Evolutionary conservation across 2,329 filamentous ascomycete species (phyloP).

Genomic region (Phoma sp.): DNA sequence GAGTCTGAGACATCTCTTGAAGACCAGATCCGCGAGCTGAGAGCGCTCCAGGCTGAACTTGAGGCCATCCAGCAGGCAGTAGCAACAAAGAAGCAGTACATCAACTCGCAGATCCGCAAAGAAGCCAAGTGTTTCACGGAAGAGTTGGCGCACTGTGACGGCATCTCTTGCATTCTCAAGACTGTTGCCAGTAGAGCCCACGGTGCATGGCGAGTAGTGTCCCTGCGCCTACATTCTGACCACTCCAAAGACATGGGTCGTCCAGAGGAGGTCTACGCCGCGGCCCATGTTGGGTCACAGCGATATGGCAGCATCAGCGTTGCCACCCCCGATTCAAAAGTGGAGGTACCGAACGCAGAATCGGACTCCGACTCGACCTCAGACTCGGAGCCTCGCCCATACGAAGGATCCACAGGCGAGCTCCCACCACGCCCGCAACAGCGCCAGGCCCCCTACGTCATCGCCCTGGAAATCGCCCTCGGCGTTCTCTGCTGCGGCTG

Average conservation of each 20-base stretch:
- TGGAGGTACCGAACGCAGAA: conserved; percentile 19
- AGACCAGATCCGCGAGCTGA: conserved; percentile 52
- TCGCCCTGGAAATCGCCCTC: conserved; percentile 55
- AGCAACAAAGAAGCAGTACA: conserved; percentile 45
- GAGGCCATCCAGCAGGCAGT: conserved; percentile 48
- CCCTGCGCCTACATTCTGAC: conserved; percentile 37
- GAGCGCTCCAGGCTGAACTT: conserved; percentile 49
- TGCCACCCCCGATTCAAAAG: conserved; percentile 17
- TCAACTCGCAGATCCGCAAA: conserved; percentile 41
- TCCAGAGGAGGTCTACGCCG: conserved; percentile 32
- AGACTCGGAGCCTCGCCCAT: conserved; percentile 20
- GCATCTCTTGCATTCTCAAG: conserved; percentile 52
- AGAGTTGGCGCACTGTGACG: conserved; percentile 53
- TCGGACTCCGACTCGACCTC: neutral
- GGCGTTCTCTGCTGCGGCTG: conserved; percentile 54
- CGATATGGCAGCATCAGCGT: conserved; percentile 25
- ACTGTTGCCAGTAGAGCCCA: conserved; percentile 48
- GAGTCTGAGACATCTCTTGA: conserved; percentile 34
- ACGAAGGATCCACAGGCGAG: conserved; percentile 19
- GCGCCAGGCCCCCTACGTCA: conserved; percentile 43
- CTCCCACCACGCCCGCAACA: conserved; percentile 32
- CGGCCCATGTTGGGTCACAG: conserved; percentile 27
- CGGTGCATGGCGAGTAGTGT: conserved; percentile 42
- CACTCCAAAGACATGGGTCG: conserved; percentile 35
- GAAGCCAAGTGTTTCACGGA: conserved; percentile 45